Percentiles rank a stretch among this genome's conserved stretches.
These are phyloP conservation scores for Viola odorata DNA, from an alignment of 345 rosid species.

Conservation along the genomic window DNA sequence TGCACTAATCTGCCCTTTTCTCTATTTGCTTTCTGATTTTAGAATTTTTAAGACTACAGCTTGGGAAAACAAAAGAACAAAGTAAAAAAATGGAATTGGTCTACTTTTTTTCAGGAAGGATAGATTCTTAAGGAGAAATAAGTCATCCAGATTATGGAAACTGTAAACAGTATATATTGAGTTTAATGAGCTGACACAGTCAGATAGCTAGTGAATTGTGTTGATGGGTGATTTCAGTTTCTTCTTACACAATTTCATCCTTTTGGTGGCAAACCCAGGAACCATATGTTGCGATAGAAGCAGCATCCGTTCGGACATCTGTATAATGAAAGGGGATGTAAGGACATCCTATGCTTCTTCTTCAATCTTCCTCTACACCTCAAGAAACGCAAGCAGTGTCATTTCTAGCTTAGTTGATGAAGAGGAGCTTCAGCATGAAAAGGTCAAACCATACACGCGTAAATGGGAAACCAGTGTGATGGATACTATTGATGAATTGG, in stretches of 20 bases:
- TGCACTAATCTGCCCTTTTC: too few relatives aligned
- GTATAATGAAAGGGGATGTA: constrained; percentile 74
- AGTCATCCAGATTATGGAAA: background rate
- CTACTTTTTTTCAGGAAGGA: too few relatives aligned
- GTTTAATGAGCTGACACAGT: background rate
- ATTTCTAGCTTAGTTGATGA: constrained; percentile 14
- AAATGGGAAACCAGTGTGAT: constrained; percentile 79
- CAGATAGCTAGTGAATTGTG: background rate
- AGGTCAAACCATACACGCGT: constrained; percentile 73
- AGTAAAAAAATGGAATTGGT: too few relatives aligned
- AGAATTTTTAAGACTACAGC: too few relatives aligned
- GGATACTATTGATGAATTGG: constrained; percentile 62
- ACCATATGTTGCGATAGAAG: constrained; percentile 72
- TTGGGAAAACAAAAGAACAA: too few relatives aligned
- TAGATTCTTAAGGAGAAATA: background rate
- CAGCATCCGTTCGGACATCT: constrained; percentile 53
- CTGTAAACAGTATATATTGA: background rate
- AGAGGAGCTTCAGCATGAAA: constrained; percentile 36
- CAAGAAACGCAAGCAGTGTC: constrained; percentile 16
- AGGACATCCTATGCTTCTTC: constrained; percentile 59
- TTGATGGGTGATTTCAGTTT: background rate
- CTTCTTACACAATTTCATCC: background rate
- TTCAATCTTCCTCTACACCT: constrained; percentile 49
- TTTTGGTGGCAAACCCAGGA: constrained; percentile 40
- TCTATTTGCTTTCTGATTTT: background rate